phyloP scores from a whole-genome alignment of 2,329 filamentous ascomycete genomes.

The Colletotrichum sp. region DNA sequence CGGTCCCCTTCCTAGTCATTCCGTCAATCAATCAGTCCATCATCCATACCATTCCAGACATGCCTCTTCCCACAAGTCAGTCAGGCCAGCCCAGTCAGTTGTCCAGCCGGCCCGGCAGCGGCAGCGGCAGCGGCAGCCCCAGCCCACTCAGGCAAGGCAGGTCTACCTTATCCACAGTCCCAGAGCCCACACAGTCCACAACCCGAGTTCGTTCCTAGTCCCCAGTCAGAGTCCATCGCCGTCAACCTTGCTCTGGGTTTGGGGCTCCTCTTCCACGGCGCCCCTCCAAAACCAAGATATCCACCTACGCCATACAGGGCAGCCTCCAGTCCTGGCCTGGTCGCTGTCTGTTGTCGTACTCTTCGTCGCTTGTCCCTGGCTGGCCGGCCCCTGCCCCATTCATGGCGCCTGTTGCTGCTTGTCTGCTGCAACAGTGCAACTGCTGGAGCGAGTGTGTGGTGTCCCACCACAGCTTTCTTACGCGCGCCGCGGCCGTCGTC shows the following conservation, averaged over 20 bases:
- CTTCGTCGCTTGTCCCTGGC: background rate
- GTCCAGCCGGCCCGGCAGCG: background rate
- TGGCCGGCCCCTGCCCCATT: background rate
- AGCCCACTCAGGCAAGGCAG: background rate
- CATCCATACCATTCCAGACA: background rate
- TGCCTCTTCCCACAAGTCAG: background rate
- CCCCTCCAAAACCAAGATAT: background rate
- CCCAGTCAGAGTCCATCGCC: background rate
- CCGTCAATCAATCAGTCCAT: background rate
- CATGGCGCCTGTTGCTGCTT: background rate
- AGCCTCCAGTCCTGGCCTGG: background rate
- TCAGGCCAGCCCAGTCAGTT: background rate
- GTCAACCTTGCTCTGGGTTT: background rate
- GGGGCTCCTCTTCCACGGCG: background rate
- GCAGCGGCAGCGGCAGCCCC: background rate
- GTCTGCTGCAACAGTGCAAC: background rate
- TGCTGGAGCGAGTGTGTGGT: background rate
- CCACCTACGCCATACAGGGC: background rate
- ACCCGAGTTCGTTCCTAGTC: background rate
- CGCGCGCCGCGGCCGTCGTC: background rate
- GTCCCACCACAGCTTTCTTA: background rate
- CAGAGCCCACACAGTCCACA: background rate
- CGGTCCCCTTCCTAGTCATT: background rate
- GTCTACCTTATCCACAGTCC: background rate
- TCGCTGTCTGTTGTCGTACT: background rate